A percentile compares a stretch with the other conserved stretches of the same genome.
These are phyloP conservation scores for Lactarius akahatsu DNA, from an alignment of 768 basidiomycete species.

Conservation along the genomic window DNA sequence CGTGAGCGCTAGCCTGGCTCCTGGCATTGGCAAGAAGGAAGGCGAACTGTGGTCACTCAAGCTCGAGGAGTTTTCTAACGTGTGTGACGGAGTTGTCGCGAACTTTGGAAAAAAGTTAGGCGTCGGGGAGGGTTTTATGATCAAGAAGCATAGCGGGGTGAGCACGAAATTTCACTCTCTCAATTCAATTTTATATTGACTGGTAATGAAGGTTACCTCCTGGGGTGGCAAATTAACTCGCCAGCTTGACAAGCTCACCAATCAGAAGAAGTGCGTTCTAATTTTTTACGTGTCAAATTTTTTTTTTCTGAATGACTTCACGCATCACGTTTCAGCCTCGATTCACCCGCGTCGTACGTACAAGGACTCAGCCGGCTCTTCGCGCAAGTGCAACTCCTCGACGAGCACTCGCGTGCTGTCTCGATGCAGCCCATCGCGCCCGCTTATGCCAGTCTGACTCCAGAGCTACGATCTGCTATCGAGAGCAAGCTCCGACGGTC, in stretches of 20 bases:
- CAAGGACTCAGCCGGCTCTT: slow-evolving; percentile 74
- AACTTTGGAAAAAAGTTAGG: slow-evolving; percentile 87
- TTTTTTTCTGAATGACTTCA: slow-evolving; percentile 2
- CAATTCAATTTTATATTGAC: slow-evolving; percentile 5
- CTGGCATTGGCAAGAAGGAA: slow-evolving; percentile 76
- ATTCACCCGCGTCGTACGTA: slow-evolving; percentile 85
- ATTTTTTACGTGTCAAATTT: slow-evolving; percentile 2
- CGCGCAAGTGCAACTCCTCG: slow-evolving; percentile 71
- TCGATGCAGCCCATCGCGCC: slow-evolving; percentile 64
- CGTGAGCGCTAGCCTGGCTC: slow-evolving; percentile 67
- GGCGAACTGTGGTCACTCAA: slow-evolving; percentile 75
- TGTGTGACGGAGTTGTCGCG: slow-evolving; percentile 77
- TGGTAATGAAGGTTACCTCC: slow-evolving; percentile 46
- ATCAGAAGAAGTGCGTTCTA: slow-evolving; percentile 72
- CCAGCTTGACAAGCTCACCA: slow-evolving; percentile 80
- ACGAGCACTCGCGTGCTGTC: slow-evolving; percentile 81
- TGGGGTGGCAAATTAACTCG: slow-evolving; percentile 76
- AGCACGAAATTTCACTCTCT: slow-evolving; percentile 30
- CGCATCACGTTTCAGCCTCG: slow-evolving; percentile 52
- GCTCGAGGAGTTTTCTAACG: slow-evolving; percentile 75
- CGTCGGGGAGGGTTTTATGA: slow-evolving; percentile 82
- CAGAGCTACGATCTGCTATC: slow-evolving; percentile 58
- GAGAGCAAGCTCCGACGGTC: slow-evolving; percentile 76
- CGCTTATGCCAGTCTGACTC: slow-evolving; percentile 68
- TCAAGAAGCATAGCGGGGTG: slow-evolving; percentile 70